Evolutionary conservation across 75 land plant genomes (phyloP).

Genomic region (Picea glauca): DNA sequence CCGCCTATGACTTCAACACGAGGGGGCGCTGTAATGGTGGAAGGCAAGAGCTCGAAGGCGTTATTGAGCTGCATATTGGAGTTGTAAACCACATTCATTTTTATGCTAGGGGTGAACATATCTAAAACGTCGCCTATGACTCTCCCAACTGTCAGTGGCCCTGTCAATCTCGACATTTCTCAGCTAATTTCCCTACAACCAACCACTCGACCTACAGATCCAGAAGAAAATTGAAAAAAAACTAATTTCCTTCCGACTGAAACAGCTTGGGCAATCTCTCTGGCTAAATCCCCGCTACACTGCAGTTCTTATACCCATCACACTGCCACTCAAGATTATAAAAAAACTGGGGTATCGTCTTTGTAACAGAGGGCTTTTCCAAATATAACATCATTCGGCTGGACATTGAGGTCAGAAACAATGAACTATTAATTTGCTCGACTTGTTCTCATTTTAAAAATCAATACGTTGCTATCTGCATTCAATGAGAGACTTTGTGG

Average conservation of each 20-base stretch:
- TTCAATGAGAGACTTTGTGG: too few relatives aligned
- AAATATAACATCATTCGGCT: not conserved
- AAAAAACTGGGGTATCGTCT: not conserved
- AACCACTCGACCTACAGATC: not conserved
- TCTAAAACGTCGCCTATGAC: slow-evolving; percentile 82
- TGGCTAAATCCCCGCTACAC: not conserved
- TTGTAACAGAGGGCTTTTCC: not conserved
- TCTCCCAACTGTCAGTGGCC: slow-evolving; percentile 58
- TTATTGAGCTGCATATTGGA: slow-evolving; percentile 60
- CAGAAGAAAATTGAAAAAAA: not conserved
- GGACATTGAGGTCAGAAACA: not conserved
- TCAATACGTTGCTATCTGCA: too few relatives aligned
- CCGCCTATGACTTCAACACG: slow-evolving; percentile 56
- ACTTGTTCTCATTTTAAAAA: too few relatives aligned
- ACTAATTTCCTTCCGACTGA: too few relatives aligned
- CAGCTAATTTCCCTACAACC: not conserved
- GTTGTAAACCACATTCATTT: slow-evolving; percentile 60
- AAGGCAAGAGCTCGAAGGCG: slow-evolving; percentile 73
- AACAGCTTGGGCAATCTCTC: too few relatives aligned
- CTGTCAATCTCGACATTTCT: slow-evolving; percentile 46
- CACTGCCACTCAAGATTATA: not conserved
- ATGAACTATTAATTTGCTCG: not conserved
- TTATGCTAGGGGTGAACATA: slow-evolving; percentile 39
- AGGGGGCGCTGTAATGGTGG: slow-evolving; percentile 45
- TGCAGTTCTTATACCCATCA: not conserved